phyloP scores from a whole-genome alignment of 2,329 filamentous ascomycete species.

The Exophiala viscosa region DNA sequence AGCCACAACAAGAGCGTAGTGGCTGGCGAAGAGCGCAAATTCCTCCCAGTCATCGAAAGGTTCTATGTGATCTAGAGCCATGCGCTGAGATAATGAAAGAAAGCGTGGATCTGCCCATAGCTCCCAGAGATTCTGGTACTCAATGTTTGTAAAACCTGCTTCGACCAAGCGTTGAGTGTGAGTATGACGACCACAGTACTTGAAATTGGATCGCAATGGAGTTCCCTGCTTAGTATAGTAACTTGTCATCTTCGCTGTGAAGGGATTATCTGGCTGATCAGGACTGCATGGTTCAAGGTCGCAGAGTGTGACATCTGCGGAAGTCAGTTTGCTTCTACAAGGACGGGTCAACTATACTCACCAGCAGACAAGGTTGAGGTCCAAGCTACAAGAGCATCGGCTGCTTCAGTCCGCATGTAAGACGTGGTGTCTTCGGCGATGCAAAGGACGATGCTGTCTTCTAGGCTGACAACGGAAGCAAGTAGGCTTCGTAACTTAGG shows the following conservation, averaged over 20 bases:
- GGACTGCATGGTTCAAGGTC: constrained; percentile 83
- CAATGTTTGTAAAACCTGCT: constrained; percentile 63
- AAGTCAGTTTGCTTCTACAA: constrained; percentile 5
- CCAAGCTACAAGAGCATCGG: constrained; percentile 76
- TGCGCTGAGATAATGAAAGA: constrained; percentile 58
- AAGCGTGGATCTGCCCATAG: constrained; percentile 71
- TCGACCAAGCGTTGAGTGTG: constrained; percentile 66
- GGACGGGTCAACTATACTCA: constrained; percentile 37
- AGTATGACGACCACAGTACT: constrained; percentile 61
- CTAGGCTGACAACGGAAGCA: constrained; percentile 54
- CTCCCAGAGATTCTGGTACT: constrained; percentile 71
- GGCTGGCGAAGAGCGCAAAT: constrained; percentile 75
- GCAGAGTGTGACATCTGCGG: constrained; percentile 67
- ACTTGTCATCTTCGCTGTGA: constrained; percentile 46
- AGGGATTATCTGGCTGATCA: constrained; percentile 72
- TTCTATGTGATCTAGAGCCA: constrained; percentile 66
- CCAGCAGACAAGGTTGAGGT: constrained; percentile 65
- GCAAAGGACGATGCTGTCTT: constrained; percentile 66
- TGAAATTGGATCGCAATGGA: constrained; percentile 42
- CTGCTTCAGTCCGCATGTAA: constrained; percentile 73
- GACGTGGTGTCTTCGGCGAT: constrained; percentile 87
- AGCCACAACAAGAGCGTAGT: constrained; percentile 64
- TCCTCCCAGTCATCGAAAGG: constrained; percentile 95
- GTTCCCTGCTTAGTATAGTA: constrained; percentile 26
- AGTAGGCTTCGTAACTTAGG: constrained; percentile 58